Evolutionary conservation across 176 grass and related monocot species (phyloP).

Genomic region (Canna indica): DNA sequence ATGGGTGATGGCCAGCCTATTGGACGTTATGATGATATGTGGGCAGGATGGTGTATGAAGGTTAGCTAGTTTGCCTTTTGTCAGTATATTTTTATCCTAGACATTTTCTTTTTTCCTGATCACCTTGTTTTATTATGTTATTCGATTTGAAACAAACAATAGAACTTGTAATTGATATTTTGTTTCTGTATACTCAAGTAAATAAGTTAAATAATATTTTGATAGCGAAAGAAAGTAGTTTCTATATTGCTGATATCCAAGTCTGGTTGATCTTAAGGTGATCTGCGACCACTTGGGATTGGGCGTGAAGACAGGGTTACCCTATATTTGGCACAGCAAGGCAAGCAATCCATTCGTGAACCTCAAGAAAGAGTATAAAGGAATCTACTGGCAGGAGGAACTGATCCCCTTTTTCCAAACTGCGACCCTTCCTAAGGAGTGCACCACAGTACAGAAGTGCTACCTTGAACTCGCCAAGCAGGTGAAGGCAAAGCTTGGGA

Average conservation of each 20-base stretch:
- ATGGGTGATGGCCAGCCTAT: constrained; percentile 74
- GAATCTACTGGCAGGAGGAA: constrained; percentile 71
- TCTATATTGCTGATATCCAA: background rate
- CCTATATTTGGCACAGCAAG: constrained; percentile 71
- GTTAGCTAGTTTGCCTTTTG: constrained; percentile 17
- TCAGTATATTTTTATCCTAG: background rate
- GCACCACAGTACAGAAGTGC: constrained; percentile 41
- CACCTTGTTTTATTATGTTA: background rate
- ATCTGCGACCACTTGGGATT: constrained; percentile 47
- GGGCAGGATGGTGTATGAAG: constrained; percentile 72
- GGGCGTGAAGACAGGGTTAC: constrained; percentile 55
- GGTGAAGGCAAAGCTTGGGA: constrained; percentile 41
- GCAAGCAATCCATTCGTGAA: constrained; percentile 62
- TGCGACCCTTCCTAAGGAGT: constrained; percentile 37
- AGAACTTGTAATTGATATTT: background rate
- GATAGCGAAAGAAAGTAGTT: background rate
- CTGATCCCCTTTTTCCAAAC: constrained; percentile 64
- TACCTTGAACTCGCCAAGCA: constrained; percentile 53
- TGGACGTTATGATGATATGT: constrained; percentile 70
- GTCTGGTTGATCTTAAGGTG: constrained; percentile 26
- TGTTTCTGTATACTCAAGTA: background rate
- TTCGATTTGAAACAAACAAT: background rate
- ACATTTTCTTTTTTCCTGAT: background rate
- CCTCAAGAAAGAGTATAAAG: constrained; percentile 60
- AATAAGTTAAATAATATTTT: no score